Conservation (phyloP, 352 stramenopile species). For the Globisporangium barbulae region DNA sequence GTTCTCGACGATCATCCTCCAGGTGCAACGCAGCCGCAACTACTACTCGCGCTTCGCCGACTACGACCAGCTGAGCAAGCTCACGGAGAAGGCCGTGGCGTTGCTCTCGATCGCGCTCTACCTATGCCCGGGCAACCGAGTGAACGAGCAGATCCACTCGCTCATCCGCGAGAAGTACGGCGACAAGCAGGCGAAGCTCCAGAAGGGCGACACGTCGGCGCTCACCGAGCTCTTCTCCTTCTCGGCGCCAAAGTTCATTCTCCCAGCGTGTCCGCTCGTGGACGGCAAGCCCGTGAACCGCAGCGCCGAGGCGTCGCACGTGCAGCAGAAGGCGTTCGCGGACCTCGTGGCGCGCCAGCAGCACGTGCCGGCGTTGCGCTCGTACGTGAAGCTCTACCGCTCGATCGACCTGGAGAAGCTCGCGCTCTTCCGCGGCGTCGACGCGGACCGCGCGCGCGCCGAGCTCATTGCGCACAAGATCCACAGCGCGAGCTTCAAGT, state of each 20-base stretch:
- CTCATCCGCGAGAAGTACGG: slow-evolving; percentile 94
- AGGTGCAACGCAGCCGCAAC: slow-evolving; percentile 87
- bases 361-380: slow-evolving; percentile 89
- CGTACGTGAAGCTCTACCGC: slow-evolving; percentile 97
- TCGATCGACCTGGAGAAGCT: slow-evolving; percentile 95
- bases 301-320: slow-evolving; percentile 58
- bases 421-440: slow-evolving; percentile 85
- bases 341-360: slow-evolving; percentile 88
- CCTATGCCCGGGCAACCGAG: slow-evolving; percentile 83
- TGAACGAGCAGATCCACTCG: slow-evolving; percentile 84
- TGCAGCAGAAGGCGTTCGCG: slow-evolving; percentile 86
- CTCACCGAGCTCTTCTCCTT: slow-evolving; percentile 92
- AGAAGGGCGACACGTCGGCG: slow-evolving; percentile 75
- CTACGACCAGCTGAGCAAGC: slow-evolving; percentile 95
- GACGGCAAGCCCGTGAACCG: slow-evolving; percentile 54
- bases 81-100: slow-evolving; percentile 94
- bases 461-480: slow-evolving; percentile 85
- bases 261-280: slow-evolving; percentile 65
- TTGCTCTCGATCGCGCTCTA: slow-evolving; percentile 90
- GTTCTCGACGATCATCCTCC: slow-evolving; percentile 87
- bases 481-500: slow-evolving; percentile 54
- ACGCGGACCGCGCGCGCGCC: slow-evolving; percentile 57
- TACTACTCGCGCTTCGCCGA: slow-evolving; percentile 91
- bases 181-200: slow-evolving; percentile 86
- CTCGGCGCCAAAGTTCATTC: slow-evolving; percentile 95